These are phyloP conservation scores for Cutaneotrichosporon sp. DNA, from an alignment of 1,284 basidiomycete genomes.

Conservation along the genomic window DNA sequence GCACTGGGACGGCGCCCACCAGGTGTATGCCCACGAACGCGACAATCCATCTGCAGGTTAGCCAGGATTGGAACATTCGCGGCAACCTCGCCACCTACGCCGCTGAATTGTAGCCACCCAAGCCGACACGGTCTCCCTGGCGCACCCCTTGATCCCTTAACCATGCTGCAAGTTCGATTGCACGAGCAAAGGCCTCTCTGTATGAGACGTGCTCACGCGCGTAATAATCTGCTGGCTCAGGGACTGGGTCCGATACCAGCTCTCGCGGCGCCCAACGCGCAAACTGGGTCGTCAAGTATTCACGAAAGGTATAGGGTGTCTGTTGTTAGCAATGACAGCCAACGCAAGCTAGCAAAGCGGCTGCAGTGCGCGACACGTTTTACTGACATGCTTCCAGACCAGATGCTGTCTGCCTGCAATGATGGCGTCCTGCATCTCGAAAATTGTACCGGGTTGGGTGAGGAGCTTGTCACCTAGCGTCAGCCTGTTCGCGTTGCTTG, in stretches of 20 bases:
- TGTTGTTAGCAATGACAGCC: no score
- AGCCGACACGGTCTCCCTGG: conserved; percentile 30
- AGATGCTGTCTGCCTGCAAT: conserved; percentile 24
- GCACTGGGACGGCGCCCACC: conserved; percentile 36
- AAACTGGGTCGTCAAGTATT: background rate
- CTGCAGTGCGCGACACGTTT: no score
- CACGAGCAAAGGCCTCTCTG: conserved; percentile 21
- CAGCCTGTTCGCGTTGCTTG: background rate
- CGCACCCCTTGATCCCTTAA: conserved; percentile 28
- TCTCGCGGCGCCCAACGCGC: background rate
- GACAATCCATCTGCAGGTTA: conserved; percentile 34
- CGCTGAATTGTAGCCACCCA: conserved; percentile 33
- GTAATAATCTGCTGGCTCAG: conserved; percentile 8
- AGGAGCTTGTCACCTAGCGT: conserved; percentile 34
- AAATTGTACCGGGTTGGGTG: conserved; percentile 31
- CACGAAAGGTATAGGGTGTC: conserved; percentile 4
- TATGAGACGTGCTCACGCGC: conserved; percentile 7
- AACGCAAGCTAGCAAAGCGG: no score
- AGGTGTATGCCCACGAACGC: conserved; percentile 36
- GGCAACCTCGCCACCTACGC: conserved; percentile 14
- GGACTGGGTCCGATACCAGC: conserved; percentile 31
- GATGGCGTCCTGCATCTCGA: conserved; percentile 37
- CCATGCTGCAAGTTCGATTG: conserved; percentile 27
- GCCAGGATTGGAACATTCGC: conserved; percentile 13
- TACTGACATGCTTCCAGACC: conserved; percentile 39